Evolutionary conservation across 768 basidiomycete genomes (phyloP), one percentile per base, ranked within the genome.

Genomic region (Pleurotus tuoliensis): DNA sequence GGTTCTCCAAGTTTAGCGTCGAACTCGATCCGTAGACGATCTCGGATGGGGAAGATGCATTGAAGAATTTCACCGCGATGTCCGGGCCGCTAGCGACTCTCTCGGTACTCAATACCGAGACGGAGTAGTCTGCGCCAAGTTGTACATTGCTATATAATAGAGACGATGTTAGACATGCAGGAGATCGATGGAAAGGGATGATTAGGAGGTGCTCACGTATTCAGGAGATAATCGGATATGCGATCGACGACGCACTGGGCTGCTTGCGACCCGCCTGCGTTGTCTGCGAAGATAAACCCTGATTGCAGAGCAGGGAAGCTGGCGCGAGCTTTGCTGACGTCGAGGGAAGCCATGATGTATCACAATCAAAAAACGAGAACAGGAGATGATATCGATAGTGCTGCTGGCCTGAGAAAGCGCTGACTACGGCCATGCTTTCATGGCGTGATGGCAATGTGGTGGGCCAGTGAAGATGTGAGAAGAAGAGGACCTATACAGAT

Each of bases 21-120:
- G 88, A 82, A 62, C 84, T 87, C 22, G 81, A 73, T 0, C 83
- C 85, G 60, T 87, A 84, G 9, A 80, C 82, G 40, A 92, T 77
- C 68, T 92, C 88, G 30, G 83, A 73, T 1, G 76, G 71, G 18
- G 77, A 80, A n/a, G 62, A 67, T 0, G 88, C 87, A 61, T 88
- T 86, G 70, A 91, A 81, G 11, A 92, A 70, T 63, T 79, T 75
- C 2, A 76, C 76, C 9, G 82, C 82, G 9, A 80, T 76, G 20
- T 69, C 69, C 1, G 81, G 75, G 0, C 81, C 87, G 7, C 80
- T 76, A 0, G 63, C 67, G 3, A 86, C 79, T 27, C 77, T 71
- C 30, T 63, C 58, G 1, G 82, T 85, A 64, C 80, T 81, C 51
- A 69, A 60, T 5, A 72, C 73, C 2, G 86, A 82, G 20, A 86